Conservation (phyloP, 169 alveolate species). For the Miamiensis avidus region DNA sequence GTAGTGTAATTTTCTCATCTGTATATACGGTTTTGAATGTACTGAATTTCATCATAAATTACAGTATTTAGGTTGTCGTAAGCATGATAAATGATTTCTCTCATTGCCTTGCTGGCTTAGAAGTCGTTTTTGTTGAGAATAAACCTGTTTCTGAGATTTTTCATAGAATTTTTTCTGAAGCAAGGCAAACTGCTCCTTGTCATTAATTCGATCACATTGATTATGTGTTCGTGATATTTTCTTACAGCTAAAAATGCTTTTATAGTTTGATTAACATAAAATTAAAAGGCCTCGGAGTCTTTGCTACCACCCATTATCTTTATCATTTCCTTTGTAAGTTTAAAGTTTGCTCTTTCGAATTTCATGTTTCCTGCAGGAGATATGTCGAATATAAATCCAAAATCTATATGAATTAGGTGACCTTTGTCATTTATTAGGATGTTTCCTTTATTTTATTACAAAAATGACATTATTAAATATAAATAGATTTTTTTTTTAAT, state of each 20-base stretch:
- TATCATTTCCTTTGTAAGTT: slow-evolving; percentile 96
- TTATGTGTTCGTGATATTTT: slow-evolving; percentile 85
- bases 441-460: slow-evolving; percentile 67
- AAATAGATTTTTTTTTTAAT: too few species aligned
- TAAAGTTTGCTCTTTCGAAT: slow-evolving; percentile 97
- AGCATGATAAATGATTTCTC: slow-evolving; percentile 71
- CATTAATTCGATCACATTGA: slow-evolving; percentile 86
- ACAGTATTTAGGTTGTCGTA: slow-evolving; percentile 80
- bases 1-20: slow-evolving; percentile 52
- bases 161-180: slow-evolving; percentile 90
- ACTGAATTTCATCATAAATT: slow-evolving; percentile 76
- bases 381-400: slow-evolving; percentile 95
- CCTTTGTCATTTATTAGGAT: slow-evolving; percentile 93
- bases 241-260: slow-evolving; percentile 91
- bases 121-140: slow-evolving; percentile 49
- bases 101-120: slow-evolving; percentile 80
- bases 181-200: slow-evolving; percentile 93
- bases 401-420: slow-evolving; percentile 96
- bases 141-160: slow-evolving; percentile 77
- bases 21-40: slow-evolving; percentile 73
- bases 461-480: too few species aligned
- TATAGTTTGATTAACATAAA: slow-evolving; percentile 82
- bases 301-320: slow-evolving; percentile 92
- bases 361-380: slow-evolving; percentile 96
- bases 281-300: slow-evolving; percentile 79